Base-by-base conservation (phyloP, 352 stramenopile species). In the Globisporangium lucens region DNA sequence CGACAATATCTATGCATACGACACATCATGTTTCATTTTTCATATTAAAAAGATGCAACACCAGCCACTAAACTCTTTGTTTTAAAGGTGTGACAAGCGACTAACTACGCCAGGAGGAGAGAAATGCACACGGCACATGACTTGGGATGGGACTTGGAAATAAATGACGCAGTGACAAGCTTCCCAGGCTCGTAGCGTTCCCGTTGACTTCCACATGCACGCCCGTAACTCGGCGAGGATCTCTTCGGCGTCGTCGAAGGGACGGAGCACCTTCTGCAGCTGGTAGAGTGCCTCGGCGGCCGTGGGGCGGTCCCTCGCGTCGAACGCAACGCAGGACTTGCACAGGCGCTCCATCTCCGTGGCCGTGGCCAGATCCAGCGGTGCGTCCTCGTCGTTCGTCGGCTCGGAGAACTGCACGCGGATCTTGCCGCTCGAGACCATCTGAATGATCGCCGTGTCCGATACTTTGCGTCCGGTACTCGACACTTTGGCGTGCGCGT, bases 381-480 rank as follows among this genome's bases (percentile, higher is more conserved):
- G 12, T 80, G 63, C 61, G 38, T 81, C 56, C 27, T 80, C 69
- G 10, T 81, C 38, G 38, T 17, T 47, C 13, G 12, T 57, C 17
- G 72, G 65, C 60, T 73, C 65, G 1, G 78, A 81, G 43, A 87
- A 84, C 60, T 78, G 63, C 3, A 83, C 66, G 10, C 64, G 68
- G 65, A 89, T 30, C 66, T 77, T 80, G 15, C 78, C 80, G 29
- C 80, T 77, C 0, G 77, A 70, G 9, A 85, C 75, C 13, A 85
- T 56, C 67, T 87, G 78, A 6, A 89, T 61, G 29, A 89, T 77
- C 5, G 75, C 78, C 12, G 76, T 82, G 51, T 85, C 77, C 10
- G 77, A 69, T 67, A 80, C 66, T 56, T 80, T 79, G 6, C 73
- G 67, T 47, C 71, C 72, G n/a, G 67, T 49, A 17, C 57, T 57